phyloP scores from a whole-genome alignment of 345 rosid genomes.

The Brassica napus region Da-Ae NC_063446.1:16579501-16580000 shows the following conservation, averaged over 20 bases:
- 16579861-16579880: too few relatives aligned
- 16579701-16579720: background rate
- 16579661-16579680: slow-evolving; percentile 34
- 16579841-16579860: background rate
- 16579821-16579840: background rate
- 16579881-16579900: background rate
- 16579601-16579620: background rate
- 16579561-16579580: too few relatives aligned
- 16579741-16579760: background rate
- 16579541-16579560: background rate
- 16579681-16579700: slow-evolving; percentile 17
- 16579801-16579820: background rate
- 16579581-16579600: background rate
- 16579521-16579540: background rate
- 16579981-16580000: slow-evolving; percentile 32
- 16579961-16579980: background rate
- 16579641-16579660: slow-evolving; percentile 33
- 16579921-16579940: slow-evolving; percentile 28
- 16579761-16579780: background rate
- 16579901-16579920: slow-evolving; percentile 1
- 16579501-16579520: background rate
- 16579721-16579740: background rate
- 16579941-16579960: slow-evolving; percentile 33
- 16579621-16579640: slow-evolving; percentile 7
- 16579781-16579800: background rate